Evolutionary conservation across 2,329 filamentous ascomycete species (phyloP).

Genomic region (Byssochlamys sp.): DNA sequence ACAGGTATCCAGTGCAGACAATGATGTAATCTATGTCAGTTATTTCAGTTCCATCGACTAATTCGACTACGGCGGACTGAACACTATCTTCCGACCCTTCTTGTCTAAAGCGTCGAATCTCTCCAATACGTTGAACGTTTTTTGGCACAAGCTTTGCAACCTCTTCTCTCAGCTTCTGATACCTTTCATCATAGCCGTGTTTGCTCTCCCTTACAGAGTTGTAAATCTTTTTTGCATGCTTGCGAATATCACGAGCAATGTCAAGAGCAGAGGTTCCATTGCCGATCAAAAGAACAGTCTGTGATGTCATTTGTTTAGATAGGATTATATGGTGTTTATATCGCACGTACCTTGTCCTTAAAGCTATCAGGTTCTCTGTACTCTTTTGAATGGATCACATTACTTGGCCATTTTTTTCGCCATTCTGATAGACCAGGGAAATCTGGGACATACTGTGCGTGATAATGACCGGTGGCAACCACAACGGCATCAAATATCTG

Average conservation of each 20-base stretch:
- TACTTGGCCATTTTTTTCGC: conserved; percentile 37
- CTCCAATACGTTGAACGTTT: conserved; percentile 44
- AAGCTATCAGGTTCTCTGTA: conserved; percentile 41
- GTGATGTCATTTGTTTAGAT: too few species aligned
- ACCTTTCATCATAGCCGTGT: conserved; percentile 55
- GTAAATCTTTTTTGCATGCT: conserved; percentile 37
- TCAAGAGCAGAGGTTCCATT: conserved; percentile 48
- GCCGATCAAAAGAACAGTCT: conserved; percentile 49
- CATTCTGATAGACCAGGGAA: conserved; percentile 39
- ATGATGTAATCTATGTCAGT: conserved; percentile 52
- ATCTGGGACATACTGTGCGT: conserved; percentile 41
- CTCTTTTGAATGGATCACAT: conserved; percentile 43
- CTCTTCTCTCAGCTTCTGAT: too few species aligned
- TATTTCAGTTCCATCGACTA: conserved; percentile 47
- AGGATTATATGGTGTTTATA: too few species aligned
- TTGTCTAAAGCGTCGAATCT: conserved; percentile 40
- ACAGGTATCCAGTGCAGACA: conserved; percentile 60
- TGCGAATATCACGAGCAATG: conserved; percentile 44
- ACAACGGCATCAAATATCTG: conserved; percentile 41
- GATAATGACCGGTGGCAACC: conserved; percentile 48
- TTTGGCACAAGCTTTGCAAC: conserved; percentile 45
- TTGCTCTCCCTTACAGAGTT: conserved; percentile 52
- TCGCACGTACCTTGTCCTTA: conserved; percentile 49
- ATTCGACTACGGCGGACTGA: conserved; percentile 42
- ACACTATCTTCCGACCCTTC: conserved; percentile 16